Evolutionary conservation across 192 early-diverging fungal species (phyloP).

Genomic region (Phlyctochytrium arcticum): DNA sequence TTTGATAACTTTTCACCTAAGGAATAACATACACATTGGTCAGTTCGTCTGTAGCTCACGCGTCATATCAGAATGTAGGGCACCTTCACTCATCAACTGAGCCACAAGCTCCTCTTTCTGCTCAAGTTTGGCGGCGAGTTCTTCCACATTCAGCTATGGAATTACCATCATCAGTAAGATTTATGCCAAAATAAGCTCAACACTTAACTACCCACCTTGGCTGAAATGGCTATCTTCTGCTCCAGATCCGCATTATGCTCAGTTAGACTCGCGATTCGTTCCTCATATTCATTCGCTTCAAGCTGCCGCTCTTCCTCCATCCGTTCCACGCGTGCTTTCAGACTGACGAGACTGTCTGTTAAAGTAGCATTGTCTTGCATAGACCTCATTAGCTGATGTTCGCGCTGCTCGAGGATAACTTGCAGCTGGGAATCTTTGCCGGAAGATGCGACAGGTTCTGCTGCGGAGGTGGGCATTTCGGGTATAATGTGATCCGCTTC

Average conservation of each 20-base stretch:
- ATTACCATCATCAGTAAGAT: too few relatives aligned
- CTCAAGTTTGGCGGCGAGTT: slow-evolving; percentile 17
- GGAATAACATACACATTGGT: too few relatives aligned
- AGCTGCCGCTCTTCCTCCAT: slow-evolving; percentile 7
- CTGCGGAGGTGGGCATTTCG: too few relatives aligned
- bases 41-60: too few relatives aligned
- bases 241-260: not conserved
- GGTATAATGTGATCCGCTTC: too few relatives aligned
- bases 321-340: slow-evolving; percentile 24
- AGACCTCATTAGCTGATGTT: slow-evolving; percentile 35
- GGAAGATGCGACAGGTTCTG: too few relatives aligned
- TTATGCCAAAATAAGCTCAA: slow-evolving; percentile 14
- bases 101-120: slow-evolving; percentile 36
- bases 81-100: slow-evolving; percentile 37
- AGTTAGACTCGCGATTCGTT: slow-evolving; percentile 18
- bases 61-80: not conserved
- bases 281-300: slow-evolving; percentile 13
- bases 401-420: slow-evolving; percentile 29
- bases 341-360: slow-evolving; percentile 19
- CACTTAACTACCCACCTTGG: too few relatives aligned
- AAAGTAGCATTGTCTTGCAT: slow-evolving; percentile 36
- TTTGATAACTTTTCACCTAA: slow-evolving; percentile 74
- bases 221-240: not conserved
- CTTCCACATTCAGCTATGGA: too few relatives aligned
- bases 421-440: not conserved